phyloP scores from a whole-genome alignment of 441 rosid genomes.

The Gossypium davidsonii region DNA sequence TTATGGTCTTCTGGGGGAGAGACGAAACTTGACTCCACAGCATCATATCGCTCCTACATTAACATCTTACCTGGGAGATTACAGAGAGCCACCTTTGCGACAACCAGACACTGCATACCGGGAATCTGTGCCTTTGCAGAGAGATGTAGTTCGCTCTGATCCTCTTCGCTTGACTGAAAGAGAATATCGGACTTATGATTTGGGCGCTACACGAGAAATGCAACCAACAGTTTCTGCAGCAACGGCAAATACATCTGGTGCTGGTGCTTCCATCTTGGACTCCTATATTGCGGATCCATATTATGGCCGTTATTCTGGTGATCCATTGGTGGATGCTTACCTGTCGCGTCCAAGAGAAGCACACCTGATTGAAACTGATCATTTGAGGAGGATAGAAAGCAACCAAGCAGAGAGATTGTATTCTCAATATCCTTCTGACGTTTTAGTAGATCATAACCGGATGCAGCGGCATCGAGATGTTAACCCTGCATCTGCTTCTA shows the following conservation, averaged over 20 bases:
- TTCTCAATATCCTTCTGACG: slow-evolving; percentile 33
- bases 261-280: not conserved
- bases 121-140: not conserved
- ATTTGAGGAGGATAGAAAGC: slow-evolving; percentile 23
- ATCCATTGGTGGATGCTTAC: not conserved
- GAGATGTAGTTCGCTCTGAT: not conserved
- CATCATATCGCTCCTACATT: not conserved
- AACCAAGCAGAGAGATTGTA: slow-evolving; percentile 25
- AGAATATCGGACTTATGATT: not conserved
- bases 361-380: slow-evolving; percentile 18
- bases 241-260: not conserved
- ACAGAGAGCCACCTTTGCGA: not conserved
- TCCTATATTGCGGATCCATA: not conserved
- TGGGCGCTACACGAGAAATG: not conserved
- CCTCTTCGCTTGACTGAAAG: not conserved
- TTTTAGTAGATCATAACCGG: slow-evolving; percentile 31
- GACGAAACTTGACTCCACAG: not conserved
- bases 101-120: not conserved
- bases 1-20: not conserved
- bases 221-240: not conserved
- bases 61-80: not conserved
- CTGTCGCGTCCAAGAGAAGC: slow-evolving; percentile 18
- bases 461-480: slow-evolving; percentile 20
- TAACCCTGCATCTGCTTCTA: slow-evolving; percentile 22
- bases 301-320: not conserved